Percentiles rank a stretch among this genome's conserved stretches.
Evolutionary conservation across 176 grass and related monocot species (phyloP).

Genomic region (Triticum dicoccoides): DNA sequence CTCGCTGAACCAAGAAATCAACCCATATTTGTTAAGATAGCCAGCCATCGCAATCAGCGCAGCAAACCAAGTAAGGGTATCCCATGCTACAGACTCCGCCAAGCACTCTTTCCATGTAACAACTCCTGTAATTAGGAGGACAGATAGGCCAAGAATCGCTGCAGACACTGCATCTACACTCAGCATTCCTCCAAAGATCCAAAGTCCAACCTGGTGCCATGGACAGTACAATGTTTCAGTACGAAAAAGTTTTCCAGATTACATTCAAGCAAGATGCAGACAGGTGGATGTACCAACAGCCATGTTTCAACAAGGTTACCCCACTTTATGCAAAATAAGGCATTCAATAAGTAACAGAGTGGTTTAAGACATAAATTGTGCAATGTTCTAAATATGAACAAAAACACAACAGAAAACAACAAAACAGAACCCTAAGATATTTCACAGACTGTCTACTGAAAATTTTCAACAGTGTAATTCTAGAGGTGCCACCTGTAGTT

Average conservation of each 20-base stretch:
- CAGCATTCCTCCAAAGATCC: constrained; percentile 83
- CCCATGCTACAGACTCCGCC: constrained; percentile 92
- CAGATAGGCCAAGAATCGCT: constrained; percentile 86
- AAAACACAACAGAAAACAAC: neutral
- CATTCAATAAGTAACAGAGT: neutral
- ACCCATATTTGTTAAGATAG: constrained; percentile 94
- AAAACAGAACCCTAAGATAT: neutral
- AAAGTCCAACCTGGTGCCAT: constrained; percentile 86
- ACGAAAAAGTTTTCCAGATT: neutral
- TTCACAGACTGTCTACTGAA: neutral
- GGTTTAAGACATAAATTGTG: neutral
- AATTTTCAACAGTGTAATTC: neutral
- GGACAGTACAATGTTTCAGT: constrained; percentile 21
- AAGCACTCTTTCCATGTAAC: constrained; percentile 99
- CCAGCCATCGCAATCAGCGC: constrained; percentile 98
- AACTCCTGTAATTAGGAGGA: constrained; percentile 87
- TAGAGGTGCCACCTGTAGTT: neutral
- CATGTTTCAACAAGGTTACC: neutral
- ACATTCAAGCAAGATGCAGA: neutral
- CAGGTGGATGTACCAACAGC: neutral
- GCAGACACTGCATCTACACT: constrained; percentile 88
- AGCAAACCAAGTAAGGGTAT: constrained; percentile 99
- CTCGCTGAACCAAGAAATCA: constrained; percentile 98
- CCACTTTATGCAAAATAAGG: constrained; percentile 7
- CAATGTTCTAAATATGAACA: neutral